These are phyloP conservation scores for Camellia lanceoleosa DNA, from an alignment of 148 eudicot species.

Conservation along the genomic window DNA sequence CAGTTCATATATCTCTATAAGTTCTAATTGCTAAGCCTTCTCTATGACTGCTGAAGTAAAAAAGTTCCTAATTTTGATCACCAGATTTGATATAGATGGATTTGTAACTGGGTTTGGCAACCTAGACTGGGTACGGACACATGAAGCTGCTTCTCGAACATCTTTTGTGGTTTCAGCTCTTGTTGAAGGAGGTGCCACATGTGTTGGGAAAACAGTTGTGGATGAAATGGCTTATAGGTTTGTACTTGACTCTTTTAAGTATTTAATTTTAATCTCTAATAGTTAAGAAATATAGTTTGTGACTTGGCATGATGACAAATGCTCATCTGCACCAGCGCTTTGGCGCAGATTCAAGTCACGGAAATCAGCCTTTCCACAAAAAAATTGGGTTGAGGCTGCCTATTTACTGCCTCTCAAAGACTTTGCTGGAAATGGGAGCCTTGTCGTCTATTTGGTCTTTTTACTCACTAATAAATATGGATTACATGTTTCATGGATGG, in stretches of 20 bases:
- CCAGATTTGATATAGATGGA: conserved; percentile 82
- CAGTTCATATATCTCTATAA: not conserved
- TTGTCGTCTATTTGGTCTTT: not conserved
- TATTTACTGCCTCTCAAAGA: no score
- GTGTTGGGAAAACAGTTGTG: conserved; percentile 80
- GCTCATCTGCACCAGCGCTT: not conserved
- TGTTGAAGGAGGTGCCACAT: conserved; percentile 96
- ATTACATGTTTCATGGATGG: not conserved
- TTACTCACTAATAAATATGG: not conserved
- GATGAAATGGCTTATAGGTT: conserved; percentile 94
- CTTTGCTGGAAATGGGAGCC: not conserved
- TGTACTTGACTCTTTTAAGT: conserved; percentile 19
- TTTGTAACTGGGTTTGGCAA: conserved; percentile 86
- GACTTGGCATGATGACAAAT: not conserved
- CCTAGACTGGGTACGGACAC: conserved; percentile 86
- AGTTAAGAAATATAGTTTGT: not conserved
- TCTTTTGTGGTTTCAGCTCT: conserved; percentile 65
- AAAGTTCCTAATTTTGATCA: conserved; percentile 9
- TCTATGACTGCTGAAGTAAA: not conserved
- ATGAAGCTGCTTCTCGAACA: conserved; percentile 74
- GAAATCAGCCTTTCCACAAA: not conserved
- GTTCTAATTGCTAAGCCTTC: conserved; percentile 3
- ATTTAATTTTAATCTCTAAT: not conserved
- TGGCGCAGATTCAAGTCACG: not conserved
- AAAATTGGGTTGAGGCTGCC: not conserved